Evolutionary conservation across 352 stramenopile species (phyloP).

Genomic region (Pelagophyceae sp.): DNA sequence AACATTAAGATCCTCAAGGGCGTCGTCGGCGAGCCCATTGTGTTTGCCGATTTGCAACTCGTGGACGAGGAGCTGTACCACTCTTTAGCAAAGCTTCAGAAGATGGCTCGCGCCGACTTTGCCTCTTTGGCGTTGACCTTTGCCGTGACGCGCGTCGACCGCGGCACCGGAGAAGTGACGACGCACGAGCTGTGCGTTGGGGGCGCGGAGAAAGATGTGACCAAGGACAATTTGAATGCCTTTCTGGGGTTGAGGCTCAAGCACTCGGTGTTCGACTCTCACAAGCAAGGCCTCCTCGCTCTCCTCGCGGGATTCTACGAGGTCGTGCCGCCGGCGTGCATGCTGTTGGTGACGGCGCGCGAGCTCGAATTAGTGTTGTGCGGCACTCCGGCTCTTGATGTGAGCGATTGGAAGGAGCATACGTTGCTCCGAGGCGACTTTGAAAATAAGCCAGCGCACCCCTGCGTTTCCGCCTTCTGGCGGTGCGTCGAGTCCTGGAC

Average conservation of each 20-base stretch:
- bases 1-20: slow-evolving; percentile 93
- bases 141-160: slow-evolving; percentile 57
- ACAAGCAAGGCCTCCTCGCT: slow-evolving; percentile 31
- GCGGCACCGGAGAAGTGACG: slow-evolving; percentile 45
- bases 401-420: slow-evolving; percentile 80
- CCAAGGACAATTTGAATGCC: slow-evolving; percentile 87
- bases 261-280: slow-evolving; percentile 82
- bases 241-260: slow-evolving; percentile 78
- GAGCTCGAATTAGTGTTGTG: slow-evolving; percentile 95
- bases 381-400: slow-evolving; percentile 75
- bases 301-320: slow-evolving; percentile 62
- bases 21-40: slow-evolving; percentile 88
- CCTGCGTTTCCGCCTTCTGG: slow-evolving; percentile 66
- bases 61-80: slow-evolving; percentile 61
- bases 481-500: slow-evolving; percentile 48
- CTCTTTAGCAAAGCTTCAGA: slow-evolving; percentile 49
- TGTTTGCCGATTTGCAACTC: slow-evolving; percentile 88
- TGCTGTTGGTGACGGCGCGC: slow-evolving; percentile 66
- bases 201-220: slow-evolving; percentile 79
- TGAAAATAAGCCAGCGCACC: slow-evolving; percentile 39
- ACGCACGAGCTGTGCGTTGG: slow-evolving; percentile 75
- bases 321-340: slow-evolving; percentile 52
- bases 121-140: slow-evolving; percentile 64
- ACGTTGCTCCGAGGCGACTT: slow-evolving; percentile 56
- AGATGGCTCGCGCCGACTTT: slow-evolving; percentile 43